Conservation (phyloP, 345 rosid genomes). For the Sonneratia alba region DNA sequence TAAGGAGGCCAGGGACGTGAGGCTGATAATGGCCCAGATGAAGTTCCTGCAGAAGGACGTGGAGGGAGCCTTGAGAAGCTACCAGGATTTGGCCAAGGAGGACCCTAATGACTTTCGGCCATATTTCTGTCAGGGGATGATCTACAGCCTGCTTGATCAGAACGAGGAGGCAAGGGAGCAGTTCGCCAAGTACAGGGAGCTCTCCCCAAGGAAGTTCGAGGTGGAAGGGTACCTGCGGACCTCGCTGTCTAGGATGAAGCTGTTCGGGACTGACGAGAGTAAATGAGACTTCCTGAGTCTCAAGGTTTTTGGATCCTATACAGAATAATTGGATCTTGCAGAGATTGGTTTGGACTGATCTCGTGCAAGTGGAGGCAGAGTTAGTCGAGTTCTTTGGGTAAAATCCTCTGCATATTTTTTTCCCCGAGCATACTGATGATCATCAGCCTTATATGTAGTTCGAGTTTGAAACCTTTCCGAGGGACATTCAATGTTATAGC, state of each 20-base stretch:
- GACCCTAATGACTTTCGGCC: constrained; percentile 77
- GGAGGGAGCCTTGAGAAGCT: constrained; percentile 69
- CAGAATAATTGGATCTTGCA: not conserved
- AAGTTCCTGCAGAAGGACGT: constrained; percentile 78
- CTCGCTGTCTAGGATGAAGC: constrained; percentile 59
- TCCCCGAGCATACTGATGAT: not conserved
- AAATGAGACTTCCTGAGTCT: constrained; percentile 18
- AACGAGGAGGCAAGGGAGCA: constrained; percentile 71
- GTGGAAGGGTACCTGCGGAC: constrained; percentile 76
- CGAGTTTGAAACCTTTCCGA: not conserved
- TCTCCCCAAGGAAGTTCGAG: constrained; percentile 61
- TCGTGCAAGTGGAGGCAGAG: constrained; percentile 1
- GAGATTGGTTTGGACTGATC: not conserved
- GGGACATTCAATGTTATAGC: not conserved
- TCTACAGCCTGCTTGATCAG: constrained; percentile 63
- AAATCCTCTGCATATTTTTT: not conserved
- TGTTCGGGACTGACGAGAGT: constrained; percentile 51
- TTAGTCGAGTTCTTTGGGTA: not conserved
- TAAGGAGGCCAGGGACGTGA: constrained; percentile 76
- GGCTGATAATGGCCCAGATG: constrained; percentile 75
- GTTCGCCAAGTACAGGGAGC: constrained; percentile 68
- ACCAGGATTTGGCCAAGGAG: constrained; percentile 52
- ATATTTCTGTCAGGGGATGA: constrained; percentile 73
- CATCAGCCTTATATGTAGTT: not conserved
- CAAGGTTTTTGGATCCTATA: not conserved